Evolutionary conservation across 139 green algal species (phyloP), one percentile per base, ranked within the genome.

Genomic region (Coelastrella sp.): DNA sequence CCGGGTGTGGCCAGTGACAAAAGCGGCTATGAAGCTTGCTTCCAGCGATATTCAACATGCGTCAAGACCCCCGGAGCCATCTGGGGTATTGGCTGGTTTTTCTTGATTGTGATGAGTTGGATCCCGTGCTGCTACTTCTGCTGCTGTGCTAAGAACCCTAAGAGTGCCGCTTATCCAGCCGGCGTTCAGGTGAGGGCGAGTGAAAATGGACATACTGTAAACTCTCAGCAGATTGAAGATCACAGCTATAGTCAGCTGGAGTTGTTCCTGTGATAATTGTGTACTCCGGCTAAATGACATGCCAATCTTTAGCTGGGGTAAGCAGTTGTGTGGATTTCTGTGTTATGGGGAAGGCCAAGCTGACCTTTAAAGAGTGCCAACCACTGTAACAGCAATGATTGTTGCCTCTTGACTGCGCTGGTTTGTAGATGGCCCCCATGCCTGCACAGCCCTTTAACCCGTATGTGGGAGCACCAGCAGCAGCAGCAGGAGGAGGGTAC

Each of bases 81-180:
- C 8, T 89, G 84, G 68, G 49, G 7, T 20, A 65, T 89, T 7
- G 68, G 84, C 84, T 82, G 84, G 84, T 75, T 89, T 11, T 82
- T 89, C 70, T 49, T 89, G 35, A 60, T 60, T 4, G 19, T 89
- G 6, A 10, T 70, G 35, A 89, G 49, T 19, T 89, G 84, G 84
- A 9, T 89, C 22, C 84, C 84, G 15, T 89, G 84, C 84, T 82
- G 56, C 84, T 89, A 89, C 84, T 89, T 89, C 58, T 89, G 84
- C 84, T 89, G 84, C 66, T 89, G 84, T 22, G 61, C 84, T 7
- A 49, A 8, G n/a, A 76, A n/a, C 24, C 82, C 82, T 11, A 87
- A 87, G 24, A 25, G 35, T 20, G 15, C 20, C 7, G 60, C 60
- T 9, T 35, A 59, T 15, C 12, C 56, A 59, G 10, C 82, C 15